These are phyloP conservation scores for Kodamaea suecica DNA, from an alignment of 1,139 yeast genomes.

Conservation along the genomic window DNA sequence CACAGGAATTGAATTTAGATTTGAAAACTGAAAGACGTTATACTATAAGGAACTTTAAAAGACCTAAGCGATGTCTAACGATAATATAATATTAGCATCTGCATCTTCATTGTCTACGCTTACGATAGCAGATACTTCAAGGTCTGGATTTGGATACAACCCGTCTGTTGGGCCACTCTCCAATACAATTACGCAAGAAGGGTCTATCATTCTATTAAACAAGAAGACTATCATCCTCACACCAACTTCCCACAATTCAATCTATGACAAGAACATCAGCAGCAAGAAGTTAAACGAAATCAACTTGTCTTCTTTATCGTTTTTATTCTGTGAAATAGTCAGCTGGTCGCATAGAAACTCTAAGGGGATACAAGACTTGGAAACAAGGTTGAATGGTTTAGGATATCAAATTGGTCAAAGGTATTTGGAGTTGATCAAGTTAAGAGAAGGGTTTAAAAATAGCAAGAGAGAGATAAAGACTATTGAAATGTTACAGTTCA, in stretches of 20 bases:
- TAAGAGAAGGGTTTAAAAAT: conserved; percentile 55
- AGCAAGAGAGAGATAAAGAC: conserved; percentile 70
- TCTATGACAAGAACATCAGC: conserved; percentile 64
- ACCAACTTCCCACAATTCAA: conserved; percentile 36
- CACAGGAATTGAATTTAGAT: too few relatives aligned
- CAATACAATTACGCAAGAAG: conserved; percentile 37
- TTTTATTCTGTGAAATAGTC: conserved; percentile 69
- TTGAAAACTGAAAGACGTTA: too few relatives aligned
- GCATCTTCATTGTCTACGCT: conserved; percentile 34
- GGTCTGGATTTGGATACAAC: conserved; percentile 44
- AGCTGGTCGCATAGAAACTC: conserved; percentile 63
- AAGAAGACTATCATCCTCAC: conserved; percentile 33
- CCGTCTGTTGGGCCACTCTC: conserved; percentile 44
- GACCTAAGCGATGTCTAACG: conserved; percentile 14
- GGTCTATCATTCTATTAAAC: conserved; percentile 33
- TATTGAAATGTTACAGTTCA: conserved; percentile 77
- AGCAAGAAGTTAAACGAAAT: conserved; percentile 66
- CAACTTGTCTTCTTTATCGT: conserved; percentile 63
- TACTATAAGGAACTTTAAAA: too few relatives aligned
- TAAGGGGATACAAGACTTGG: conserved; percentile 74
- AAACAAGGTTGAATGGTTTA: conserved; percentile 65
- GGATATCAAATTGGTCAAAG: conserved; percentile 67
- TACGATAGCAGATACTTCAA: conserved; percentile 33
- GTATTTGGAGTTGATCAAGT: conserved; percentile 39
- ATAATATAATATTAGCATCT: conserved; percentile 40